These are phyloP conservation scores for Scheffersomyces segobiensis DNA, from an alignment of 1,139 yeast genomes.

Conservation along the genomic window DNA sequence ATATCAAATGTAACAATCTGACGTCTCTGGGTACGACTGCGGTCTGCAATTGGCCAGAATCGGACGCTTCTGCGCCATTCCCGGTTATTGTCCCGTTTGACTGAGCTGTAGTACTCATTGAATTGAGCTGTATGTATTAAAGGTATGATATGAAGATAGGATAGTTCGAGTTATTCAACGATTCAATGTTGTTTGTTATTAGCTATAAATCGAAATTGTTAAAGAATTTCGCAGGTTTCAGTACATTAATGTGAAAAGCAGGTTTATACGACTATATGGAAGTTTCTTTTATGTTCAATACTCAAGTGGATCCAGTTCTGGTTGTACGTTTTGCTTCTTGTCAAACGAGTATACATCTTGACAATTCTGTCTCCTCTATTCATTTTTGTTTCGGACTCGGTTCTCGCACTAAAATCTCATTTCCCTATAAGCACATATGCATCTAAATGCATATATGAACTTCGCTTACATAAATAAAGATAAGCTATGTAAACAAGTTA, in stretches of 20 bases:
- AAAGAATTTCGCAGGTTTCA: neutral
- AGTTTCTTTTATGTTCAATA: neutral
- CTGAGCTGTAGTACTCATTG: neutral
- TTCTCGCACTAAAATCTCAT: neutral
- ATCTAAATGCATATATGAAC: neutral
- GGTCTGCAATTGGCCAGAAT: constrained; percentile 9
- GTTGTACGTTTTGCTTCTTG: neutral
- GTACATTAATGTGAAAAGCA: too few species aligned
- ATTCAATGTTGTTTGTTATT: too few species aligned
- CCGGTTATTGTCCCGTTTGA: constrained; percentile 1
- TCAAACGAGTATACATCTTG: neutral
- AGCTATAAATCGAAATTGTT: neutral
- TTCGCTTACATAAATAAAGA: neutral
- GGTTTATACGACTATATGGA: neutral
- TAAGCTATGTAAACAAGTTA: too few species aligned
- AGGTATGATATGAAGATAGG: neutral
- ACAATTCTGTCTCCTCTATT: neutral
- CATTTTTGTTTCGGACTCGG: neutral
- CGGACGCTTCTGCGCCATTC: constrained; percentile 1
- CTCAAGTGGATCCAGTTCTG: neutral
- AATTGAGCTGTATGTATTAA: neutral
- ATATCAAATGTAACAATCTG: constrained; percentile 79
- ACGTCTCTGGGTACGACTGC: constrained; percentile 80
- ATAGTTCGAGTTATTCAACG: too few species aligned
- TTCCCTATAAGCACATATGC: neutral